Evolutionary conservation across 1,284 basidiomycete genomes (phyloP), one percentile per base, ranked within the genome.

Genomic region (Irpex sp.): DNA sequence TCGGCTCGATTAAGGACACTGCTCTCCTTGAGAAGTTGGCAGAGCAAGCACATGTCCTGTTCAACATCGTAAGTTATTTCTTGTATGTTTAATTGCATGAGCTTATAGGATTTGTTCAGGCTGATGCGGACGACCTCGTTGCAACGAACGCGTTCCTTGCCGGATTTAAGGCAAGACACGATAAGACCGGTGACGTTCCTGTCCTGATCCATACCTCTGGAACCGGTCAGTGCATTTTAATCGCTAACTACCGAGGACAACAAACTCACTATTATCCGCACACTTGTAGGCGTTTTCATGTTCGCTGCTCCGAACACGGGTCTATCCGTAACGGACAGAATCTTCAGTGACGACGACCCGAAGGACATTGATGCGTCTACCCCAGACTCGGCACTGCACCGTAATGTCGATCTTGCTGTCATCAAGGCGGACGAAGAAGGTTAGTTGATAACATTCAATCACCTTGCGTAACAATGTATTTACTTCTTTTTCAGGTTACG

Each of bases 1-100:
- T 70, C 2, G 72, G 72, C 11, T 67, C 69, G 0, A 59, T 68
- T 37, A 34, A 63, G 13, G 71, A 73, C 49, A 26, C 44, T 6
- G 66, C 64, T 11, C 62, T 65, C 31, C 55, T 73, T 26, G 60
- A 63, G 19, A 34, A 58, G 5, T 64, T 69, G 5, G 64, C 66
- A 2, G 59, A 61, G 26, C 47, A 67, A 7, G 62, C 68, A 1
- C 67, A 73, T 47, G 61, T 73, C 7, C 66, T 72, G 31, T 64
- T 74, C 40, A 47, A 47, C n/a, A 47, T 47, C n/a, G 40, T 47
- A 47, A 47, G 40, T 4, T n/a, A 31, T 58, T 64, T n/a, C 40
- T 47, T 15, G 11, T 11, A 13, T 47, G 7, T n/a, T 47, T 47
- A 5, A 47, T 47, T 13, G 31, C 6, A 34, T 34, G 31, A 34